Evolutionary conservation across 225 moss, liverwort and hornwort species (phyloP).

Genomic region (Lunularia cruciata): DNA sequence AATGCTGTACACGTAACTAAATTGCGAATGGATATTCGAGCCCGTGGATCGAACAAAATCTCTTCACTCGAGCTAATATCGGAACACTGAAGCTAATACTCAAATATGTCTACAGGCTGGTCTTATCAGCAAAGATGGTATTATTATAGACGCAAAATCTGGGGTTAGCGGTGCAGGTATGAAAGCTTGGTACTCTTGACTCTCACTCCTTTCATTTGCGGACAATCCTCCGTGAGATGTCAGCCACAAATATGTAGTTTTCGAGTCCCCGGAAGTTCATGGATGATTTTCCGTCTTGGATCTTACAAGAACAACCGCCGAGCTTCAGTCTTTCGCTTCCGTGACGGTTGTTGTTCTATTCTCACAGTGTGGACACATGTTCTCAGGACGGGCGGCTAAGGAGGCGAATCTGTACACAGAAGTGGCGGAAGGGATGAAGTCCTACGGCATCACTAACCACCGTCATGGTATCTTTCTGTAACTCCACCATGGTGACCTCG

Average conservation of each 20-base stretch:
- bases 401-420: conserved; percentile 90
- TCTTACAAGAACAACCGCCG: too few relatives aligned
- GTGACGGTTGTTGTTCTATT: not conserved
- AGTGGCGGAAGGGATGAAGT: conserved; percentile 82
- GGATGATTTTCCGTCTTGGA: not conserved
- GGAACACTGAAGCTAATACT: too few relatives aligned
- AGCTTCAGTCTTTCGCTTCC: not conserved
- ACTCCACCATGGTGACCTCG: not conserved
- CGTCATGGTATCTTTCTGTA: conserved; percentile 61
- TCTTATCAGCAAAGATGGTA: conserved; percentile 66
- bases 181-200: not conserved
- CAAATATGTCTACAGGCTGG: conserved; percentile 51
- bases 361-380: not conserved
- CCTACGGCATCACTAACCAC: conserved; percentile 89
- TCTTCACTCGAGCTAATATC: too few relatives aligned
- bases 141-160: conserved; percentile 90
- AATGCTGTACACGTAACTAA: not conserved
- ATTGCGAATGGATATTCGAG: too few relatives aligned
- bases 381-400: conserved; percentile 78
- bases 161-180: conserved; percentile 93
- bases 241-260: not conserved
- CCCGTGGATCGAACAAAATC: too few relatives aligned
- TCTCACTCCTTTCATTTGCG: not conserved
- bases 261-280: too few relatives aligned
- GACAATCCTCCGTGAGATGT: not conserved